Conservation (phyloP, 768 basidiomycete species). For the Leccinum uliginosum region DNA sequence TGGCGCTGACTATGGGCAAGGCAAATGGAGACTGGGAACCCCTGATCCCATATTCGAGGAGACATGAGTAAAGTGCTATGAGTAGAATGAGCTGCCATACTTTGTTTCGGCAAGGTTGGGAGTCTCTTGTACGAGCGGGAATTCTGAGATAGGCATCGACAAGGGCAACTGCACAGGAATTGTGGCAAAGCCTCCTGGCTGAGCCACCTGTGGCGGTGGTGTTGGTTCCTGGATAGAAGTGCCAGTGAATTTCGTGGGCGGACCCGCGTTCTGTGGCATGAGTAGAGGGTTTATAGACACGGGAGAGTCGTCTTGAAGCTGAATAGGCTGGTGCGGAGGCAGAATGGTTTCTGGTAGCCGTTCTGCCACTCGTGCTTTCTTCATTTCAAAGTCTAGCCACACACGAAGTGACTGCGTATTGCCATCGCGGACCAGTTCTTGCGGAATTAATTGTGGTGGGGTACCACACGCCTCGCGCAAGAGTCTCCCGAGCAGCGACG, state of each 20-base stretch:
- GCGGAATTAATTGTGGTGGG: background rate
- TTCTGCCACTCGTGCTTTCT: background rate
- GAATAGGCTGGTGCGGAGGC: background rate
- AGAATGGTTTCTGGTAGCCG: background rate
- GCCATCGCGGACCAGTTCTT: background rate
- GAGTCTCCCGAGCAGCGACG: background rate
- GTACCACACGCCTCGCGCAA: conserved; percentile 4
- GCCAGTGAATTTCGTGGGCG: background rate
- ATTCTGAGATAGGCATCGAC: background rate
- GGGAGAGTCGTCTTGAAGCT: background rate
- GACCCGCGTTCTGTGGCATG: background rate
- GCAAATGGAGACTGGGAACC: background rate
- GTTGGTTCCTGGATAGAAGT: background rate
- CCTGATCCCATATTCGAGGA: background rate
- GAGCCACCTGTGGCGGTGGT: background rate
- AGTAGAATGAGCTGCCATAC: background rate
- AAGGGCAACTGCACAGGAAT: background rate
- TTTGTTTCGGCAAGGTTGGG: background rate
- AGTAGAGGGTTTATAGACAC: too few species aligned
- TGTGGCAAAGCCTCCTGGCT: background rate
- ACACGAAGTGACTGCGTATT: background rate
- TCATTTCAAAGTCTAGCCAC: background rate
- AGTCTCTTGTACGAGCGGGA: background rate
- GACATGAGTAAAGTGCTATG: background rate
- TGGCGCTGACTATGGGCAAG: background rate